Percentiles rank a stretch among this genome's conserved stretches.
These are phyloP conservation scores for Boletus chippewaensis DNA, from an alignment of 1,284 basidiomycete species.

Conservation along the genomic window DNA sequence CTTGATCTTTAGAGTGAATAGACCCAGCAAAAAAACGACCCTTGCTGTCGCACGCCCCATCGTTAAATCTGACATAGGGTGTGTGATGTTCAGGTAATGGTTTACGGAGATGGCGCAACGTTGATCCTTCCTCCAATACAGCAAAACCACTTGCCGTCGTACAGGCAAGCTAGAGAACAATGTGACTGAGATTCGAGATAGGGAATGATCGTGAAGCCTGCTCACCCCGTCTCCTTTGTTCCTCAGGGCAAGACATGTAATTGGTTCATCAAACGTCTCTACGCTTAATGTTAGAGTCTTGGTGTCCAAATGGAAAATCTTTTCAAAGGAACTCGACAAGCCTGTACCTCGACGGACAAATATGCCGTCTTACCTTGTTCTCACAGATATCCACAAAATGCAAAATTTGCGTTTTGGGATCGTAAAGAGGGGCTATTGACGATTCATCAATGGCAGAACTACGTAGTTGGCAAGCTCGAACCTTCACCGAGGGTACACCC, in stretches of 20 bases:
- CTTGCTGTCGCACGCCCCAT: conserved; percentile 58
- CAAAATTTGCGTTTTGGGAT: conserved; percentile 43
- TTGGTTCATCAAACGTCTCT: conserved; percentile 24
- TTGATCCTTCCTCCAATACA: conserved; percentile 15
- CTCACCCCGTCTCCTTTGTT: conserved; percentile 15
- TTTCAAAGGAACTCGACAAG: conserved; percentile 1
- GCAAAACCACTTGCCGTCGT: conserved; percentile 20
- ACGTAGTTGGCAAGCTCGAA: conserved; percentile 23
- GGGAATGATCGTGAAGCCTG: neutral
- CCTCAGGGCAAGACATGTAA: conserved; percentile 23
- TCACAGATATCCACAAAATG: conserved; percentile 65
- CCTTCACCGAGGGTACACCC: conserved; percentile 65
- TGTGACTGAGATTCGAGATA: neutral
- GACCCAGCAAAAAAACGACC: conserved; percentile 65
- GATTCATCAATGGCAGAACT: conserved; percentile 7
- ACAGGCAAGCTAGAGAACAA: conserved; percentile 18
- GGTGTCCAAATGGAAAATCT: conserved; percentile 24
- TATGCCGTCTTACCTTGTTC: conserved; percentile 39
- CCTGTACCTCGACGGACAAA: conserved; percentile 33
- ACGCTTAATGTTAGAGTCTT: conserved; percentile 9
- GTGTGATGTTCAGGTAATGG: conserved; percentile 41
- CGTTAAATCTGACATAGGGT: conserved; percentile 55
- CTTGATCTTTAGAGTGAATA: conserved; percentile 43
- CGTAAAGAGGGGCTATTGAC: conserved; percentile 53
- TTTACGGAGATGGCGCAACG: conserved; percentile 33